Evolutionary conservation across 2,329 filamentous ascomycete species (phyloP).

Genomic region (Aurifilum marmelostoma): DNA sequence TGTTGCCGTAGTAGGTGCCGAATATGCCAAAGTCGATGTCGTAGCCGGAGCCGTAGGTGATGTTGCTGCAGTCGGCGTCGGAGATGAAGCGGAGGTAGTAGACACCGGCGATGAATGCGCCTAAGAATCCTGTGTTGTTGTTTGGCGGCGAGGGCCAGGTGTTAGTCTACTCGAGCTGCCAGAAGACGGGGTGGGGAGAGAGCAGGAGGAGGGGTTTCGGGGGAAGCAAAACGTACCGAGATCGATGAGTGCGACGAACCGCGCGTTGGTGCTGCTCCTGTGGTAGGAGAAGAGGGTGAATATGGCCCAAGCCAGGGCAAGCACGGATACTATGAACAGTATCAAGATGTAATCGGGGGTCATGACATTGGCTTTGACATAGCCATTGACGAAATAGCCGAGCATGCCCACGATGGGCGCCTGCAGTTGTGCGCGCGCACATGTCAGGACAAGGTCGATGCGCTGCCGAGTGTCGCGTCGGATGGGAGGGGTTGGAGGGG

Average conservation of each 20-base stretch:
- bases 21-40: conserved; percentile 65
- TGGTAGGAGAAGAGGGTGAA: conserved; percentile 70
- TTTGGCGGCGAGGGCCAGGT: not conserved
- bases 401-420: conserved; percentile 70
- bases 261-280: conserved; percentile 62
- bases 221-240: conserved; percentile 39
- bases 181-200: too few species aligned
- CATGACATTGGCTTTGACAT: conserved; percentile 57
- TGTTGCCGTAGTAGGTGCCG: conserved; percentile 55
- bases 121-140: conserved; percentile 51
- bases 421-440: conserved; percentile 40
- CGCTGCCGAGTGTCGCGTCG: not conserved
- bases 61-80: conserved; percentile 67
- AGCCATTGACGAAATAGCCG: conserved; percentile 66
- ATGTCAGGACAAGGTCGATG: conserved; percentile 7
- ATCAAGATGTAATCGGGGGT: conserved; percentile 67
- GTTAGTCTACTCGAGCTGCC: not conserved
- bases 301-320: conserved; percentile 66
- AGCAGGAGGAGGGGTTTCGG: not conserved
- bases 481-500: not conserved
- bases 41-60: conserved; percentile 54
- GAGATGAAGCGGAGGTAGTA: conserved; percentile 63
- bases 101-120: conserved; percentile 65
- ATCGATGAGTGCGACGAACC: conserved; percentile 64
- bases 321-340: conserved; percentile 68